Evolutionary conservation across 2,329 filamentous ascomycete genomes (phyloP), one percentile per base, ranked within the genome.

Genomic region (Scolecobasidium constrictum): DNA sequence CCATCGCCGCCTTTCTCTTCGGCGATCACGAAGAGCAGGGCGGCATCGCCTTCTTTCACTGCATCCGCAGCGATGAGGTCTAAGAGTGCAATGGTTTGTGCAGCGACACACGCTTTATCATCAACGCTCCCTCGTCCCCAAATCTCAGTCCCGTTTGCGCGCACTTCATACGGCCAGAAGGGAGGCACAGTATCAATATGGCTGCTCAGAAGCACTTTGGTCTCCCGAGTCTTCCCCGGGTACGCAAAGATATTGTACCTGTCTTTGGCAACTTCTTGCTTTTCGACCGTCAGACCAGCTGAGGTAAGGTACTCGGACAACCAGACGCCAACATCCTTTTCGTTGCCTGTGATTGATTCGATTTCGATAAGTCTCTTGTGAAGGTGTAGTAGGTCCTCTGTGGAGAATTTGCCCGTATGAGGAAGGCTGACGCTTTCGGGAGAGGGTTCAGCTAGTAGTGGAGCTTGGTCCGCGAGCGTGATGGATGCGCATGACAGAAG

Each of bases 1-100:
- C 90, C 90, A 48, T 83, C 81, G 7, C 90, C 90, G 3, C 68
- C 69, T 3, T 71, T 73, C 60, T 96, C 90, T 60, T 98, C 90
- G 46, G 86, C 87, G 0, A 94, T 84, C 2, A 80, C 77, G 53
- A 75, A 79, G 19, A 81, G 66, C 9, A 70, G 50, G 37, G 67
- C 61, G 28, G 66, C 68, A 3, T 69, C 53, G 0, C 66, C 56
- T 19, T 22, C 6, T 9, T 19, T 4, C 13, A 22, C 15, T 9
- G 5, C 31, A 5, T 66, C 56, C 26, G 57, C 50, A 2, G 60
- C 57, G 21, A 72, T 60, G 15, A 76, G 63, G n/a, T 65, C 61
- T 33, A 72, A 63, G 3, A 84, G 64, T 0, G 86, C 86, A 17
- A 72, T 73, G 46, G 90, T 75, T 60, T 88, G 83, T 5, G 84